Percentiles rank a stretch among this genome's conserved stretches.
phyloP scores from a whole-genome alignment of 179 eudicot species.

The Drosera spatulata region DNA sequence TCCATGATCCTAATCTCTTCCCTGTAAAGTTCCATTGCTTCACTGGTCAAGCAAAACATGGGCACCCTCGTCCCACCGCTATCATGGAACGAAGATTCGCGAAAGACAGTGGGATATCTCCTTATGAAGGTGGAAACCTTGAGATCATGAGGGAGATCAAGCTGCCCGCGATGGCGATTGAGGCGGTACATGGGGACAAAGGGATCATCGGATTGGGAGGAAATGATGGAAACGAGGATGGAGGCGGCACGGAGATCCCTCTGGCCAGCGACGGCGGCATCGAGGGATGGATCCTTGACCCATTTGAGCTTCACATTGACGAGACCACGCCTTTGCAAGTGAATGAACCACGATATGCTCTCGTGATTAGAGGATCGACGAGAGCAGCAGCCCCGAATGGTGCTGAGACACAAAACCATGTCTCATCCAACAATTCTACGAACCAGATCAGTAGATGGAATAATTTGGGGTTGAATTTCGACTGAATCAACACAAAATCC shows the following conservation, averaged over 20 bases:
- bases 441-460: no score
- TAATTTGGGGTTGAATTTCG: no score
- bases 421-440: no score
- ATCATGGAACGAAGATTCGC: conserved; percentile 48
- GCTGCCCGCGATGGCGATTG: conserved; percentile 38
- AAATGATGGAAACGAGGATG: conserved; percentile 44
- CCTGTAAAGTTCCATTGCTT: conserved; percentile 28
- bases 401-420: no score
- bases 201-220: conserved; percentile 20
- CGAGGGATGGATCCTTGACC: conserved; percentile 68
- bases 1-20: conserved; percentile 30
- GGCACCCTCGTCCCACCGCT: conserved; percentile 76
- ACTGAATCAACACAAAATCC: no score
- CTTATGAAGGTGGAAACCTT: conserved; percentile 61
- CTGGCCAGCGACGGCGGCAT: conserved; percentile 47
- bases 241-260: conserved; percentile 56
- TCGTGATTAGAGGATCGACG: conserved; percentile 8
- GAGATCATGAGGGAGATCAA: conserved; percentile 51
- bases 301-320: conserved; percentile 82
- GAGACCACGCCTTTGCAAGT: conserved; percentile 41
- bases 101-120: conserved; percentile 64
- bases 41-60: conserved; percentile 45
- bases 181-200: conserved; percentile 56
- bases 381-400: background rate
- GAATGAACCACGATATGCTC: conserved; percentile 11